Evolutionary conservation across 768 basidiomycete genomes (phyloP).

Genomic region (Naganishia vaughanmartiniae): DNA sequence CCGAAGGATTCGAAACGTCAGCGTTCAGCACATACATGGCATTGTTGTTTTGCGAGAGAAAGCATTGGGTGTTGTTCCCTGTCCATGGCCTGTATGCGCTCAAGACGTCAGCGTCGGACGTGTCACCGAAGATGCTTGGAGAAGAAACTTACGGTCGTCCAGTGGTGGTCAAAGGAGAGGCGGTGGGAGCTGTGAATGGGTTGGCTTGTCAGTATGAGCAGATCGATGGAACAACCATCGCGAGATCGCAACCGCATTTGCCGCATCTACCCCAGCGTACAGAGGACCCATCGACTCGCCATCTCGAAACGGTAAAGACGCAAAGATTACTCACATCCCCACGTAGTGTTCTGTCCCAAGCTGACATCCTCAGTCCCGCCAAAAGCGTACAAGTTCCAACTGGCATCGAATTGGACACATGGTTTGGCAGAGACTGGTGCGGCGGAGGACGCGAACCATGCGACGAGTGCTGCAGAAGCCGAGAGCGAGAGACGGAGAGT

Average conservation of each 20-base stretch:
- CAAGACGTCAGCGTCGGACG: conserved; percentile 46
- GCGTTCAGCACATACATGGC: conserved; percentile 80
- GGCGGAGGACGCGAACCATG: conserved; percentile 38
- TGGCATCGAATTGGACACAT: conserved; percentile 75
- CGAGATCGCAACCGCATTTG: neutral
- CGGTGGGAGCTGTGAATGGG: conserved; percentile 54
- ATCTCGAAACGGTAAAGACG: neutral
- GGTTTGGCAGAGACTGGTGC: conserved; percentile 50
- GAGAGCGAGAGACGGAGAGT: conserved; percentile 29
- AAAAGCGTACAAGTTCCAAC: conserved; percentile 82
- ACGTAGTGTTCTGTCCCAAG: conserved; percentile 68
- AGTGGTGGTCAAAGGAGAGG: conserved; percentile 67
- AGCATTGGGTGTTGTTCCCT: conserved; percentile 52
- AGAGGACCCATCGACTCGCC: neutral
- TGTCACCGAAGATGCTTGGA: neutral
- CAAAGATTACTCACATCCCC: conserved; percentile 59
- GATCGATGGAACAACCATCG: conserved; percentile 1
- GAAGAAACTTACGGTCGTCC: conserved; percentile 65
- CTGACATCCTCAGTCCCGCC: conserved; percentile 81
- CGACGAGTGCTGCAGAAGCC: conserved; percentile 30
- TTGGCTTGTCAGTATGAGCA: conserved; percentile 14
- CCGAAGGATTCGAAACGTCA: conserved; percentile 66
- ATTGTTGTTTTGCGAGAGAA: conserved; percentile 66
- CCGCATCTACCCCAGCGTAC: neutral
- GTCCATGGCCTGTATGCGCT: conserved; percentile 47